Conservation (phyloP, 129 eudicot genomes). For the Saussurea involucrata region DNA sequence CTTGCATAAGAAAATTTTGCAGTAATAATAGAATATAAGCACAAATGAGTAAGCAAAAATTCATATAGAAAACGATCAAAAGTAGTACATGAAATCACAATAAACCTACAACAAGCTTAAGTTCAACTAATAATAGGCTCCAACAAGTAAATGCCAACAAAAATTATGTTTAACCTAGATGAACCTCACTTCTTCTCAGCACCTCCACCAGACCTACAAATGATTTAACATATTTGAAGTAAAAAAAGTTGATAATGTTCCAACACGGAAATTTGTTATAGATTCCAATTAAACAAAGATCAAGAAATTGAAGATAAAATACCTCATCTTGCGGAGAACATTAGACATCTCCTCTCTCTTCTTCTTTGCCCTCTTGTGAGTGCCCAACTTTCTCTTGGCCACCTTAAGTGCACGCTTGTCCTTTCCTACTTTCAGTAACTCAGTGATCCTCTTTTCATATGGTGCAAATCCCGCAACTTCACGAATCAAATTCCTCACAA, state of each 20-base stretch:
- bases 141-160: not conserved
- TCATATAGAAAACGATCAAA: constrained; percentile 1
- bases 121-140: not conserved
- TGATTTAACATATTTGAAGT: not conserved
- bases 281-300: not conserved
- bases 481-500: constrained; percentile 53
- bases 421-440: constrained; percentile 72
- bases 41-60: not conserved
- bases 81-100: not conserved
- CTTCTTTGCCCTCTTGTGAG: constrained; percentile 89
- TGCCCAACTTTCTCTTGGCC: constrained; percentile 73
- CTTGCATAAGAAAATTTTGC: not conserved
- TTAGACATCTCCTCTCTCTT: constrained; percentile 82
- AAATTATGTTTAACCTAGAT: not conserved
- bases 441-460: constrained; percentile 74
- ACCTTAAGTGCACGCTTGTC: constrained; percentile 79
- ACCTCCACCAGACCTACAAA: constrained; percentile 65
- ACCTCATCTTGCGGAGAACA: constrained; percentile 84
- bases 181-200: constrained; percentile 60
- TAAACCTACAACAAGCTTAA: constrained; percentile 8
- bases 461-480: constrained; percentile 88
- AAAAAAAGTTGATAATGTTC: too few relatives aligned
- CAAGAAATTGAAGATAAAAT: not conserved
- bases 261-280: not conserved
- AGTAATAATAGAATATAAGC: too few relatives aligned